phyloP scores from a whole-genome alignment of 441 rosid genomes.

The Daphne laureola region DNA sequence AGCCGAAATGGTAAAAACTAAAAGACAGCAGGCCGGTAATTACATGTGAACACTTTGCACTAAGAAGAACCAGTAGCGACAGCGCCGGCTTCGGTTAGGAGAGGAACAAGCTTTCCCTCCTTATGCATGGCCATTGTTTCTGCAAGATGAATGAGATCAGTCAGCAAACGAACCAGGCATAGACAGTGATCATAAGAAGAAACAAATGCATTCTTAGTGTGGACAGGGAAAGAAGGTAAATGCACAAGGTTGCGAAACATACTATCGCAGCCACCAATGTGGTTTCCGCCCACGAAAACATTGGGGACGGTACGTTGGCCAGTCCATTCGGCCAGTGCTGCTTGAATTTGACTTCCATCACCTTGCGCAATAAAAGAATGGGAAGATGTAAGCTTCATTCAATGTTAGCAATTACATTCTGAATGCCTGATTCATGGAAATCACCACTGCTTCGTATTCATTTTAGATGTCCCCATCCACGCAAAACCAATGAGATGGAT shows the following conservation, averaged over 20 bases:
- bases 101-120: conserved; percentile 55
- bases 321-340: conserved; percentile 48
- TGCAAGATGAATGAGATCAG: conserved; percentile 9
- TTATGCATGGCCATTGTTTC: conserved; percentile 39
- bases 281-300: conserved; percentile 53
- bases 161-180: neutral
- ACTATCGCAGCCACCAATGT: conserved; percentile 60
- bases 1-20: too few species aligned
- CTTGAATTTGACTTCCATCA: conserved; percentile 49
- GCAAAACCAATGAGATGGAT: too few species aligned
- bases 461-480: too few species aligned
- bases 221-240: neutral
- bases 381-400: neutral
- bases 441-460: too few species aligned
- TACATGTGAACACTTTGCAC: too few species aligned
- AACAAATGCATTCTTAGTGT: neutral
- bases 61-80: conserved; percentile 32
- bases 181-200: neutral
- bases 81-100: conserved; percentile 65
- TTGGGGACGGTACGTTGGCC: conserved; percentile 58
- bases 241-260: neutral
- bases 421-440: too few species aligned
- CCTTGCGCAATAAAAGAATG: conserved; percentile 21
- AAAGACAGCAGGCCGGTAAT: too few species aligned
- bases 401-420: too few species aligned